Base-by-base conservation (phyloP, 257 asterid species). In the Linderniella brevidens region DNA sequence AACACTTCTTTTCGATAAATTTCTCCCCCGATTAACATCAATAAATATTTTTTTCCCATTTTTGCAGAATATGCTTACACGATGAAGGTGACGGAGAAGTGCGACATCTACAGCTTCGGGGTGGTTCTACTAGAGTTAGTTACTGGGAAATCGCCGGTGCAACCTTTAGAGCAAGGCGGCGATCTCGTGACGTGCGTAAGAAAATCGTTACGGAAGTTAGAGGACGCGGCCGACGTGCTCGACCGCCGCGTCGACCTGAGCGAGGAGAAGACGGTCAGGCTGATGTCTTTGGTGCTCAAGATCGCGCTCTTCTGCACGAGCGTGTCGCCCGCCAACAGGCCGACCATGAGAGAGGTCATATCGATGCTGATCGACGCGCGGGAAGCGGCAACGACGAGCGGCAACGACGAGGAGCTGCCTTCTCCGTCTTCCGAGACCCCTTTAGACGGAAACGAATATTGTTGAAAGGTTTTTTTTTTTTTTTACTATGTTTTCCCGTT, bases 71-170 rank as follows among this genome's bases (percentile, higher is more conserved):
- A 46, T 11, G 51, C 51, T 8, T 46, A 17, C 51, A 46, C 51
- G 11, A 46, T 46, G 51, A 46, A 46, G 51, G 51, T 46, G 9
- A 46, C 51, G 35, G 51, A 46, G 35, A 46, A 46, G 14, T 46
- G 51, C 35, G 51, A 46, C 14, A 18, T 46, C 35, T 46, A 46
- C 51, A 46, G 51, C 51, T 46, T 17, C 51, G 51, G 51, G 5
- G 51, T 46, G n/a, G 35, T 46, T 13, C 80, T 87, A 8, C 19
- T 87, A 72, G 97, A 87, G 71, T 52, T 87, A 65, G 50, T 87
- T 52, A 82, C 97, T 0, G 95, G 95, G 29, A 87, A 73, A 73
- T 63, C 92, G 35, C 97, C 97, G 0, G 93, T 87, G 10, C 97
- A 87, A 70, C 81, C 95, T 8, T 10, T 80, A 32, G 97, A 87